Evolutionary conservation across 441 rosid genomes (phyloP).

Genomic region (Pelargonium hybrid): DNA sequence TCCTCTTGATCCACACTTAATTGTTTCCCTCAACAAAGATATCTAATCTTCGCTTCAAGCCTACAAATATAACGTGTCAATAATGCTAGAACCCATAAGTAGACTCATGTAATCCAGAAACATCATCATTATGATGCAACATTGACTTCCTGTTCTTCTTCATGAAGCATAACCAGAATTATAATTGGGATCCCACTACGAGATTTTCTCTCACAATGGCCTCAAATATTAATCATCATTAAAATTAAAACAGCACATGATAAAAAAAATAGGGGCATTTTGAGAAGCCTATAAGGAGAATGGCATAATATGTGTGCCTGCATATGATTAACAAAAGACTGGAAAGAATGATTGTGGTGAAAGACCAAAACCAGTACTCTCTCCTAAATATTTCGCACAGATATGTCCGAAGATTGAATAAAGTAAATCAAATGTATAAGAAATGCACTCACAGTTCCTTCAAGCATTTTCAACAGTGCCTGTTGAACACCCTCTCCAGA

Average conservation of each 20-base stretch:
- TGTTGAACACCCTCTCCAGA: conserved; percentile 98
- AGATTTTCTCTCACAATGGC: too few species aligned
- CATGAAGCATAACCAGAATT: too few species aligned
- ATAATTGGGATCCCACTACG: too few species aligned
- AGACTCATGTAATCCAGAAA: background rate
- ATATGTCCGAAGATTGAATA: too few species aligned
- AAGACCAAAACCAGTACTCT: background rate
- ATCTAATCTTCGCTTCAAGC: background rate
- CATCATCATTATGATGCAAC: too few species aligned
- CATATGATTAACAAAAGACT: background rate
- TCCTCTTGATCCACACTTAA: background rate
- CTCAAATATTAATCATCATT: too few species aligned
- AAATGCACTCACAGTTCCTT: conserved; percentile 77
- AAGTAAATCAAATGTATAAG: conserved; percentile 7
- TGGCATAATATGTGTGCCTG: background rate
- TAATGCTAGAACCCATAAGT: background rate
- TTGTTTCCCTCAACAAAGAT: background rate
- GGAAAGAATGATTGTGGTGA: background rate
- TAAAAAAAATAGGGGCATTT: too few species aligned
- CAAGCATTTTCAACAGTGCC: conserved; percentile 83
- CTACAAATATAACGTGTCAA: background rate
- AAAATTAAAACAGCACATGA: too few species aligned
- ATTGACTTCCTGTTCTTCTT: too few species aligned
- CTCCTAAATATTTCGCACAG: background rate
- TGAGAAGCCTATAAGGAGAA: background rate